Base-by-base conservation (phyloP, 768 basidiomycete genomes). In the Rhodotorula graminis region DNA sequence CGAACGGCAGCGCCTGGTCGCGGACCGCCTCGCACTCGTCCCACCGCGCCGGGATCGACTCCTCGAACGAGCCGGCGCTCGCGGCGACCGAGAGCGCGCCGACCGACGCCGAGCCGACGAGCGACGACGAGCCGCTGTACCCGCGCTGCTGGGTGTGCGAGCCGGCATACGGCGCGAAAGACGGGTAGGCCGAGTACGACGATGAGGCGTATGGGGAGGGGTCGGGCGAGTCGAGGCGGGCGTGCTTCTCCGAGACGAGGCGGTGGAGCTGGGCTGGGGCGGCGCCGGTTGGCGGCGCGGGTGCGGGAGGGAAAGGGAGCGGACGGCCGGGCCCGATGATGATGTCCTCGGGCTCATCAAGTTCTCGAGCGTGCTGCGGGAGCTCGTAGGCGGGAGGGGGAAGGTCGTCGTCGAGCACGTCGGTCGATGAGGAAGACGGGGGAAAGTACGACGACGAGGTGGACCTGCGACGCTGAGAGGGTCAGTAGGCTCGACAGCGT, bases 301-400 rank as follows among this genome's bases (percentile, higher is more conserved):
- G 52, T 0, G 53, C 29, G 8, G 59, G 31, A 23, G 64, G 42
- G 10, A 15, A 44, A 2, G 69, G 63, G 4, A 44, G 53, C 3
- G 40, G 44, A 1, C 55, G 55, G 2, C 64, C 50, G 1, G 69
- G 64, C 4, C 64, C 63, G 60, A 70, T 5, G 60, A 69, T 59
- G 50, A 58, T 19, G 27, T 65, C 65, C 14, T 14, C 47, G 7
- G 65, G 65, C 9, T 47, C 40, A 59, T 64, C 58, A 60, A 27
- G 33, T 46, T 61, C 64, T 33, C 58, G 27, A 0, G 65, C 70
- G 25, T 67, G 47, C 5, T 47, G 40, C 2, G 66, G 40, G 55
- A 49, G 29, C 46, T 66, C 55, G 65, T 71, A 71, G 6, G 70
- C 61, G 1, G 71, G 71, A 2, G 70, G 64, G 0, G 65, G 62